Percentiles rank a stretch among this genome's conserved stretches.
These are phyloP conservation scores for Leccinum disarticulatum DNA, from an alignment of 768 basidiomycete species.

Conservation along the genomic window DNA sequence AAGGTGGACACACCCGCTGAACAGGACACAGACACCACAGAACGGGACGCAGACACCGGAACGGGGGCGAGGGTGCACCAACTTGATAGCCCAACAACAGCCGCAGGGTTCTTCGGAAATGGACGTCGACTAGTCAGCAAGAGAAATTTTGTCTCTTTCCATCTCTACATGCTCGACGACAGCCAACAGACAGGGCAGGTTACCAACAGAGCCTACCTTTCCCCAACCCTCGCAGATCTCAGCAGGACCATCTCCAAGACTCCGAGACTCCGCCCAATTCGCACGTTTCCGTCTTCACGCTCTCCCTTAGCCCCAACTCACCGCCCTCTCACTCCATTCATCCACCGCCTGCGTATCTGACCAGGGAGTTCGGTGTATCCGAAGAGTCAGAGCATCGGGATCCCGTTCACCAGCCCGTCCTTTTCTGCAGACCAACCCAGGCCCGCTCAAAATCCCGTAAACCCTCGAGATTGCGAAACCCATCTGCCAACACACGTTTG, in stretches of 20 bases:
- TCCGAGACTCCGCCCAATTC: constrained; percentile 52
- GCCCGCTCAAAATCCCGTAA: constrained; percentile 42
- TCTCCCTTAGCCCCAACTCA: constrained; percentile 38
- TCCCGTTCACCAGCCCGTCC: constrained; percentile 11
- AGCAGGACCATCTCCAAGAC: constrained; percentile 51
- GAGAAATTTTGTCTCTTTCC: background rate
- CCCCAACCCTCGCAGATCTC: constrained; percentile 57
- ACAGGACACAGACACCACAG: constrained; percentile 72
- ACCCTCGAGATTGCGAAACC: constrained; percentile 42
- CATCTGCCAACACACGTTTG: constrained; percentile 44
- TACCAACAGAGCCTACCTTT: constrained; percentile 13
- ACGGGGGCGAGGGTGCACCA: constrained; percentile 38
- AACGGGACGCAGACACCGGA: constrained; percentile 58
- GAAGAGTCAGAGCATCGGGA: constrained; percentile 26
- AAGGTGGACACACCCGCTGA: constrained; percentile 45
- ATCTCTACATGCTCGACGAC: background rate
- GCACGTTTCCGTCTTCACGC: constrained; percentile 65
- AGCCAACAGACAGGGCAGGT: background rate
- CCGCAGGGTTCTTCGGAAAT: constrained; percentile 61
- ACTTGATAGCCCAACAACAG: constrained; percentile 10
- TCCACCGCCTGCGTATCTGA: constrained; percentile 55
- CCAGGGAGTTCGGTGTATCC: constrained; percentile 50
- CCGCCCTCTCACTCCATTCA: constrained; percentile 27
- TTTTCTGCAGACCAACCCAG: constrained; percentile 16
- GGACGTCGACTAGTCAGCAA: constrained; percentile 70